phyloP scores from a whole-genome alignment of 108 stramenopile species.

The Parietichytrium sp. region DNA sequence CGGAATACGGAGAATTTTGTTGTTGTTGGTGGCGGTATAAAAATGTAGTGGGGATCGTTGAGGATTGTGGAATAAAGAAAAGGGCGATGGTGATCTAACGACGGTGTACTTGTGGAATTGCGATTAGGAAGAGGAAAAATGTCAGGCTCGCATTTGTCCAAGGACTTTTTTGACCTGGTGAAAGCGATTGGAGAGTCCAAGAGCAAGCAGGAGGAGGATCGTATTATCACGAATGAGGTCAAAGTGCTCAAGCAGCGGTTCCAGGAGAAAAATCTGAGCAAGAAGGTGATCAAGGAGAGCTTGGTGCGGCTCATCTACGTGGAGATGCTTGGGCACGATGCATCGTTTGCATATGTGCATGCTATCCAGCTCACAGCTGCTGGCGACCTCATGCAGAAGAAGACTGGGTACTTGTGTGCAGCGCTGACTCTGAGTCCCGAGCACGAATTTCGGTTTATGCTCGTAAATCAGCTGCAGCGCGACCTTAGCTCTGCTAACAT shows the following conservation, averaged over 20 bases:
- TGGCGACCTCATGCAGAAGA: conserved; percentile 36
- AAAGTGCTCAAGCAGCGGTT: conserved; percentile 78
- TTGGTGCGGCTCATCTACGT: conserved; percentile 93
- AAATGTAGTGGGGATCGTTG: too few relatives aligned
- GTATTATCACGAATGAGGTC: conserved; percentile 88
- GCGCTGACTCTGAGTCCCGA: conserved; percentile 83
- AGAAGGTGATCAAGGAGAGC: conserved; percentile 90
- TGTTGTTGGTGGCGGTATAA: too few relatives aligned
- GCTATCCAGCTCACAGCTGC: conserved; percentile 64
- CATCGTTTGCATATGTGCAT: conserved; percentile 90
- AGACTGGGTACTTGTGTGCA: conserved; percentile 82
- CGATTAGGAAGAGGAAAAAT: conserved; percentile 26
- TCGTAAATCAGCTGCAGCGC: conserved; percentile 96
- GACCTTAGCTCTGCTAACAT: conserved; percentile 85
- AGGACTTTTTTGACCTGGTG: conserved; percentile 98
- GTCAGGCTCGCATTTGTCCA: conserved; percentile 75
- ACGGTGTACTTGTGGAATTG: too few relatives aligned
- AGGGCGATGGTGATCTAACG: too few relatives aligned
- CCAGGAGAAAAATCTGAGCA: background rate
- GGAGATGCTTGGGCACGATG: conserved; percentile 99
- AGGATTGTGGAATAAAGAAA: too few relatives aligned
- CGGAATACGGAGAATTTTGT: too few relatives aligned
- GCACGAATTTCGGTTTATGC: conserved; percentile 98
- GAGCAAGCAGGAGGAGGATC: conserved; percentile 96
- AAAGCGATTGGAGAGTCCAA: conserved; percentile 99